Conservation (phyloP, 768 basidiomycete species). For the Boletus sp. region DNA sequence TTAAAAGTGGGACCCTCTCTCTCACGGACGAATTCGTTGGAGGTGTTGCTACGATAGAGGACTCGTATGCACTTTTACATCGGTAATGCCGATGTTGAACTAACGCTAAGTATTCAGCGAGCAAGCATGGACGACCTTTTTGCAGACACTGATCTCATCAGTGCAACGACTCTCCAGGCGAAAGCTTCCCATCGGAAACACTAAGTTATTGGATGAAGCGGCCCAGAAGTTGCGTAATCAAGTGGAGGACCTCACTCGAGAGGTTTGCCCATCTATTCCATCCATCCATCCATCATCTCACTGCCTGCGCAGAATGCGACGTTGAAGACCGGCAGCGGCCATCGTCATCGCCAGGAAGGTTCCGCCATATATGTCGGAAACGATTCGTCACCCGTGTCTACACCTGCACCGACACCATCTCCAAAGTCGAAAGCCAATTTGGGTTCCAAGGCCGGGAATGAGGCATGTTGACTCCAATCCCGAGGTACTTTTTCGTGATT, state of each 20-base stretch:
- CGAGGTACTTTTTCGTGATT: not conserved
- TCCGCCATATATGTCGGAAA: conserved; percentile 16
- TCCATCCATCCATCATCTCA: not conserved
- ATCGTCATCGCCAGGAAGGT: conserved; percentile 12
- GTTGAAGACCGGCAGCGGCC: not conserved
- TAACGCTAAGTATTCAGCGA: conserved; percentile 43
- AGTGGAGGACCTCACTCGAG: conserved; percentile 62
- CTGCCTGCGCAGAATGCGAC: conserved; percentile 4
- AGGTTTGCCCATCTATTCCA: conserved; percentile 42
- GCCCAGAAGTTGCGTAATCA: conserved; percentile 53
- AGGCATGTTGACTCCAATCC: conserved; percentile 38
- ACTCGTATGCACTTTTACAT: conserved; percentile 49
- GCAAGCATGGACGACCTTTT: conserved; percentile 58
- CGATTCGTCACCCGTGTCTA: not conserved
- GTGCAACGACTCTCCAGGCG: conserved; percentile 67
- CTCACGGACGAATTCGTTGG: conserved; percentile 66
- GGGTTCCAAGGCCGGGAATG: conserved; percentile 49
- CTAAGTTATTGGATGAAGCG: conserved; percentile 51
- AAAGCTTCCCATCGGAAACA: conserved; percentile 50
- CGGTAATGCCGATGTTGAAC: conserved; percentile 1
- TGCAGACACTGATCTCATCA: conserved; percentile 57
- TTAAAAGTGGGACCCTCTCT: conserved; percentile 57
- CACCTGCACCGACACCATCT: conserved; percentile 17
- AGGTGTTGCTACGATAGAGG: conserved; percentile 53
- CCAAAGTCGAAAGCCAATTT: conserved; percentile 35